Conservation (phyloP, 352 stramenopile species). For the Phytopythium boreale region DNA sequence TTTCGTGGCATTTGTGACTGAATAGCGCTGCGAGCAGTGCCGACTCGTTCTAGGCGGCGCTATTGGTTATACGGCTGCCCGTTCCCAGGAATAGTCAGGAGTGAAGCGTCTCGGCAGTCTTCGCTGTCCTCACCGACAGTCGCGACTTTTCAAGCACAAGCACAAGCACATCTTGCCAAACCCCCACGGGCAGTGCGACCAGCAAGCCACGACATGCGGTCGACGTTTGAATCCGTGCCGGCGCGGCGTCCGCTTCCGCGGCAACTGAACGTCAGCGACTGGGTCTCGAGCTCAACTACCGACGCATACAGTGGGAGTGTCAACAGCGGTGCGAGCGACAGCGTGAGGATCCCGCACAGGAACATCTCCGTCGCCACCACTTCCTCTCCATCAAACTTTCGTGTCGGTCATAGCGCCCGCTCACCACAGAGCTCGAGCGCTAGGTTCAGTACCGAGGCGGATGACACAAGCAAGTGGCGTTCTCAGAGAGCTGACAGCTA, state of each 20-base stretch:
- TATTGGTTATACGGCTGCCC: not conserved
- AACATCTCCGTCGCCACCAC: not conserved
- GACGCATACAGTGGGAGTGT: not conserved
- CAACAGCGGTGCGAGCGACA: not conserved
- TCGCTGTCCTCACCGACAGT: not conserved
- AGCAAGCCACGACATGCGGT: slow-evolving; percentile 7
- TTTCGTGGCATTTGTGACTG: not conserved
- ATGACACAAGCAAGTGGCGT: not conserved
- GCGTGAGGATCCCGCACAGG: not conserved
- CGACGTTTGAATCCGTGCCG: slow-evolving; percentile 21
- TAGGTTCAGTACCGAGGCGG: not conserved
- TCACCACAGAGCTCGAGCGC: not conserved
- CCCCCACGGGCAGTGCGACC: not conserved
- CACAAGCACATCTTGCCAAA: not conserved
- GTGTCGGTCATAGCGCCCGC: too few relatives aligned
- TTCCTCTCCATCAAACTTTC: not conserved
- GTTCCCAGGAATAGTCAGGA: not conserved
- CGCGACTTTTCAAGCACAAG: slow-evolving; percentile 9
- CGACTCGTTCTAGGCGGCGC: slow-evolving; percentile 53
- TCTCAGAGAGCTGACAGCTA: not conserved
- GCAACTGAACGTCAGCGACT: slow-evolving; percentile 46
- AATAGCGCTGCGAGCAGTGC: slow-evolving; percentile 47
- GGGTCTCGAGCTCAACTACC: slow-evolving; percentile 9
- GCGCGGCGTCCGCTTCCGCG: slow-evolving; percentile 41
- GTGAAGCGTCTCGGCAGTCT: not conserved